Base-by-base conservation (phyloP, 345 rosid genomes). In the Capsella bursapastoris region DNA sequence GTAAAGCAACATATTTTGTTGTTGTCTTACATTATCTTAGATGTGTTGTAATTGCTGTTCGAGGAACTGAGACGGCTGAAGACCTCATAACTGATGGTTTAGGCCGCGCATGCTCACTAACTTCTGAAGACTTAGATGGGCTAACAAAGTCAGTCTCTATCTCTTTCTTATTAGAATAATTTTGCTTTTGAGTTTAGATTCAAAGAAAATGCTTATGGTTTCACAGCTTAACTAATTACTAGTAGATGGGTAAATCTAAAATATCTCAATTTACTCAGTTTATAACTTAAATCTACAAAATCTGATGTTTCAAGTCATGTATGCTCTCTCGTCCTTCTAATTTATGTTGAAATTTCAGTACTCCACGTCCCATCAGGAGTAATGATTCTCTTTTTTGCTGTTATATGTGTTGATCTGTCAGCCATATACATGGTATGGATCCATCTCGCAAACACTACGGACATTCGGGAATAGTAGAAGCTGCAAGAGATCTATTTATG, bases 31-130 rank as follows among this genome's bases (percentile, higher is more conserved):
- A 91, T 73, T 84, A 91, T 71, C 74, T 83, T 29, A 82, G 85
- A 76, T 77, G 88, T 47, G 85, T 94, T 55, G 96, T 94, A 11
- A 79, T 94, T 81, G 83, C 96, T 70, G 85, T 94, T 61, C 88
- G 96, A 66, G 97, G 98, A 82, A 94, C 97, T 43, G 97, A 94
- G 86, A 88, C 96, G 31, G 89, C 93, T 25, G 98, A 94, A 81
- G 98, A 94, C 77, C 97, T 94, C 79, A 90, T 94, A 74, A 94
- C 89, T 25, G 98, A 94, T 75, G 96, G 96, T 59, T 86, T 91
- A 77, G 93, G 97, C 51, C 84, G 75, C 76, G 97, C 88, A 5
- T 82, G 89, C 72, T 73, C 82, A 32, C 88, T 94, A 56, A 80
- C 87, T 41, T 47, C 35, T 28, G 86, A 84, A 77, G 97, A 94